Evolutionary conservation across 1,139 yeast genomes (phyloP).

Genomic region (Yamadazyma sp.): DNA sequence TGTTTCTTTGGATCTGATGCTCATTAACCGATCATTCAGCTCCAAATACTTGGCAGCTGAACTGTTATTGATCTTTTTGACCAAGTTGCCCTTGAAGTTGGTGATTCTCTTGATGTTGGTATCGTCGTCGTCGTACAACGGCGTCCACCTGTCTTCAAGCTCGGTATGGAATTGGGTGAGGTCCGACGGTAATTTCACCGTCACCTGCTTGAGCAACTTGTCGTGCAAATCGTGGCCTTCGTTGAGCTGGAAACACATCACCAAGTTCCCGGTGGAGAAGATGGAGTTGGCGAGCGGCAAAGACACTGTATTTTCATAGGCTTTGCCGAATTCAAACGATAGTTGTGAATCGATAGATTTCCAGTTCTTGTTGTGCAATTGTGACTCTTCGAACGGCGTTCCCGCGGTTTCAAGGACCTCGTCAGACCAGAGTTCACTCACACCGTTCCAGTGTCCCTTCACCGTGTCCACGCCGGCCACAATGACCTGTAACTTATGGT

Average conservation of each 20-base stretch:
- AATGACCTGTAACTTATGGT: slow-evolving; percentile 36
- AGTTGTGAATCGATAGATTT: slow-evolving; percentile 29
- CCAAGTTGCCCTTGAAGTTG: slow-evolving; percentile 48
- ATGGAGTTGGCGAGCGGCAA: slow-evolving; percentile 41
- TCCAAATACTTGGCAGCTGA: slow-evolving; percentile 57
- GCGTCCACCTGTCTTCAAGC: slow-evolving; percentile 34
- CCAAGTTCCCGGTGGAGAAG: slow-evolving; percentile 36
- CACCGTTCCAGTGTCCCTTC: slow-evolving; percentile 41
- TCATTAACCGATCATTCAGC: slow-evolving; percentile 38
- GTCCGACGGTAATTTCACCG: slow-evolving; percentile 24
- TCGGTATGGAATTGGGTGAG: slow-evolving; percentile 5
- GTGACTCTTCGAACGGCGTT: slow-evolving; percentile 25
- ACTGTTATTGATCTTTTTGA: slow-evolving; percentile 46
- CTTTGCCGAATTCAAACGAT: slow-evolving; percentile 18
- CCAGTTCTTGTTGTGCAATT: slow-evolving; percentile 33
- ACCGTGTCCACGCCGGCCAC: slow-evolving; percentile 54
- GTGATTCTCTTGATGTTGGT: slow-evolving; percentile 31
- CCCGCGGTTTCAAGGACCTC: slow-evolving; percentile 21
- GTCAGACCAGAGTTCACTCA: slow-evolving; percentile 51
- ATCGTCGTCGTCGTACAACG: slow-evolving; percentile 20
- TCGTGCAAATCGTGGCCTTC: slow-evolving; percentile 13
- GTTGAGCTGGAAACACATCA: slow-evolving; percentile 40
- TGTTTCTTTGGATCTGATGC: slow-evolving; percentile 45
- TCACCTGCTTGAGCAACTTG: slow-evolving; percentile 28
- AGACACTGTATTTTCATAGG: slow-evolving; percentile 16